phyloP scores from a whole-genome alignment of 1,284 basidiomycete species.

The Spongispora temasekensis region DNA sequence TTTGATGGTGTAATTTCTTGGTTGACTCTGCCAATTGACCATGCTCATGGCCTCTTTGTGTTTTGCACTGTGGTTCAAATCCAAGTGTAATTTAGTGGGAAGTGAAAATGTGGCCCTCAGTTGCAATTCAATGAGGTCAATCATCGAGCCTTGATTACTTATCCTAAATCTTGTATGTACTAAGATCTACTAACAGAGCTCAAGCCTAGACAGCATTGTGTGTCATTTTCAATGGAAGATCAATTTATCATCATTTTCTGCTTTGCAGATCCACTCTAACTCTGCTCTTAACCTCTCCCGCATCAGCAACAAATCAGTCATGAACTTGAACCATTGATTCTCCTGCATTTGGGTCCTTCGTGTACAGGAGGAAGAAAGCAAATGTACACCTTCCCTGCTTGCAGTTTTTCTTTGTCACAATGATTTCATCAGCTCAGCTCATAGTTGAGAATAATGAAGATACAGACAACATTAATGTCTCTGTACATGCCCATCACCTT shows the following conservation, averaged over 20 bases:
- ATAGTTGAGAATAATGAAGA: constrained; percentile 26
- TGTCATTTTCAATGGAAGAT: not conserved
- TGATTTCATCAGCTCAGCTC: not conserved
- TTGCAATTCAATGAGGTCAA: too few species aligned
- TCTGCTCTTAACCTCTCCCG: not conserved
- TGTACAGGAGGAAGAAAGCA: constrained; percentile 27
- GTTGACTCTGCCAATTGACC: too few species aligned
- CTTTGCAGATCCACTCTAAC: too few species aligned
- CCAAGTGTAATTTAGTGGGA: too few species aligned
- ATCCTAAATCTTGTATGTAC: too few species aligned
- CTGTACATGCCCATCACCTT: constrained; percentile 10
- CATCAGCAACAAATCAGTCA: constrained; percentile 19
- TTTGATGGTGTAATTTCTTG: too few species aligned
- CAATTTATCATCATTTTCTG: not conserved
- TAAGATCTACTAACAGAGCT: too few species aligned
- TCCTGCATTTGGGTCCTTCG: constrained; percentile 2
- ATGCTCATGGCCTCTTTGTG: too few species aligned
- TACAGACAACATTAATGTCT: constrained; percentile 12
- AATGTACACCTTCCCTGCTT: constrained; percentile 22
- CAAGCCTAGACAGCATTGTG: not conserved
- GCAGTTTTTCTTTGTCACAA: constrained; percentile 9
- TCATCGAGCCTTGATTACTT: too few species aligned
- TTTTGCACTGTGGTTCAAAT: too few species aligned
- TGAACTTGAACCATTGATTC: constrained; percentile 25
- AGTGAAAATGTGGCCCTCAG: too few species aligned